These are phyloP conservation scores for Neofusicoccum ribis DNA, from an alignment of 2,329 filamentous ascomycete species.

Conservation along the genomic window DNA sequence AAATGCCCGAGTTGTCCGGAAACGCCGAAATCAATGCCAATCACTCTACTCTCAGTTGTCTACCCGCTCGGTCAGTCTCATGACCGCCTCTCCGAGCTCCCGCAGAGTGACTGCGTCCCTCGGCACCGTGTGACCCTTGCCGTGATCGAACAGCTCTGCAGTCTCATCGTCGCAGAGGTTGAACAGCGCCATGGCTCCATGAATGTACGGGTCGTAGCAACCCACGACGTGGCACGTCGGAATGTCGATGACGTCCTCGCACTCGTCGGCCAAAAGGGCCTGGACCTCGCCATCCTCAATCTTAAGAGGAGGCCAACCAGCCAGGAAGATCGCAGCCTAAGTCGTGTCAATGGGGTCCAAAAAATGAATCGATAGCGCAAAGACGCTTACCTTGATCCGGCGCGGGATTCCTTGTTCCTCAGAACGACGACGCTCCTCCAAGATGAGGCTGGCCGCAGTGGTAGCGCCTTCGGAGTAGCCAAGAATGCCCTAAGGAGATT, in stretches of 20 bases:
- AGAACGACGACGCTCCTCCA: conserved; percentile 49
- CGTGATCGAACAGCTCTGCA: conserved; percentile 64
- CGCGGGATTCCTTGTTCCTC: conserved; percentile 35
- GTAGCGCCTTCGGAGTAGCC: conserved; percentile 64
- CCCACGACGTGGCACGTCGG: conserved; percentile 44
- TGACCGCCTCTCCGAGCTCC: conserved; percentile 32
- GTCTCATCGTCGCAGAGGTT: conserved; percentile 62
- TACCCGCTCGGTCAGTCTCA: conserved; percentile 27
- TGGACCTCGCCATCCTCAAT: conserved; percentile 28
- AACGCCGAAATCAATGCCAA: neutral
- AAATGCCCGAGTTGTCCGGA: neutral
- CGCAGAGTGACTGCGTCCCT: conserved; percentile 33
- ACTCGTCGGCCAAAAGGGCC: conserved; percentile 43
- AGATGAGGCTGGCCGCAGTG: conserved; percentile 52
- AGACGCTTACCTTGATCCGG: neutral
- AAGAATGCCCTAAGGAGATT: conserved; percentile 54
- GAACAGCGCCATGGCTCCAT: conserved; percentile 62
- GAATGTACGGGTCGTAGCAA: conserved; percentile 58
- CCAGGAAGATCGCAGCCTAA: conserved; percentile 53
- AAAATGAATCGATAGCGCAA: too few relatives aligned
- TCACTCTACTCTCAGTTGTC: neutral
- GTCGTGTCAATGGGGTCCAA: conserved; percentile 3
- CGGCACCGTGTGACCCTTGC: conserved; percentile 64
- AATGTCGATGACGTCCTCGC: conserved; percentile 41
- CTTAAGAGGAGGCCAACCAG: conserved; percentile 47